These are phyloP conservation scores for Rhodocollybia butyracea DNA, from an alignment of 768 basidiomycete genomes.

Conservation along the genomic window DNA sequence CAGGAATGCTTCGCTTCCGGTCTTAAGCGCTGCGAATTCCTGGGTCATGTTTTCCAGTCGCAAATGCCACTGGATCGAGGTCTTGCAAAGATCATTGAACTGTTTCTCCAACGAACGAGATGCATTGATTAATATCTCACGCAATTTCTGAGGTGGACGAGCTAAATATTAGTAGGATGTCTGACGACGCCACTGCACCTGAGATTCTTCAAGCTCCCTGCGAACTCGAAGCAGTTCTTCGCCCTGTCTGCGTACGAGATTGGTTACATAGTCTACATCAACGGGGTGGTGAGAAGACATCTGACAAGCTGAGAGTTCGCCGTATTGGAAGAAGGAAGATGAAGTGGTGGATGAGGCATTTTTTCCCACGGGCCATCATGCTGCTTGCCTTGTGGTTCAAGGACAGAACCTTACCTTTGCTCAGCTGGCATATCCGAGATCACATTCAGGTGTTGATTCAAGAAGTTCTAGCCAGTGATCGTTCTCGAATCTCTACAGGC, in stretches of 20 bases:
- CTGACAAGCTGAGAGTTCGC: background rate
- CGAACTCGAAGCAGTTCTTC: background rate
- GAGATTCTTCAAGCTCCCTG: background rate
- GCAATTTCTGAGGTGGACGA: background rate
- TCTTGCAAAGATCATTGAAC: background rate
- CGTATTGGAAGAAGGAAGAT: background rate
- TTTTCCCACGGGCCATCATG: background rate
- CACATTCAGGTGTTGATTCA: too few relatives aligned
- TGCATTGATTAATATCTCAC: background rate
- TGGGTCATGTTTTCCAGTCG: background rate
- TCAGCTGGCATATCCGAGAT: too few relatives aligned
- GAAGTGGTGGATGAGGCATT: too few relatives aligned
- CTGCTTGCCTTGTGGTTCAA: background rate
- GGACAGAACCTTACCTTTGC: background rate
- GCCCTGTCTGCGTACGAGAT: background rate
- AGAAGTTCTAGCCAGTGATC: too few relatives aligned
- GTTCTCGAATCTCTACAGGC: too few relatives aligned
- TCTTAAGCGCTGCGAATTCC: background rate
- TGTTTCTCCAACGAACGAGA: background rate
- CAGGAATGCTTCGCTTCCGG: background rate
- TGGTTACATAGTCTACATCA: background rate
- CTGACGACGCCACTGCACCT: background rate
- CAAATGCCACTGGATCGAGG: background rate
- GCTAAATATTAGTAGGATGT: background rate
- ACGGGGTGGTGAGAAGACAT: background rate